Evolutionary conservation across 2,329 filamentous ascomycete genomes (phyloP), one percentile per base, ranked within the genome.

Genomic region (Tolypocladium inflatum): DNA sequence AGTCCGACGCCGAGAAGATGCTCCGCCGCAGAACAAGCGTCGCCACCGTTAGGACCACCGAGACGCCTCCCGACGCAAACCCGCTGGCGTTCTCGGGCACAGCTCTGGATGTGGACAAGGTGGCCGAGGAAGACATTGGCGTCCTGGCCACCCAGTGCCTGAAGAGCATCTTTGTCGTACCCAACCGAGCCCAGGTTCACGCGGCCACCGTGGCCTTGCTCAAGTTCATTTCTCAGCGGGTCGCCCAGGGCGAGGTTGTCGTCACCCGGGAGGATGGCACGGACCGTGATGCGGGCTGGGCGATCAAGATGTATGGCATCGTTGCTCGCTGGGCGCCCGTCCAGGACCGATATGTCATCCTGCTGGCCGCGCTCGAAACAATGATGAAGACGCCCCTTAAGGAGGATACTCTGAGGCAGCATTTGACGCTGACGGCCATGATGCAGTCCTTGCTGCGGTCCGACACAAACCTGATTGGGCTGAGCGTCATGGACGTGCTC

Each of bases 401-500:
- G 7, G 89, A 92, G 66, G 84, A 87, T 11, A 85, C 85, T 48
- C 72, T 97, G 39, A 80, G 84, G 51, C 85, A 89, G 57, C 89
- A 96, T 66, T 77, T 91, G 57, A 83, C 88, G 5, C 78, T 96
- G 60, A 83, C 89, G 1, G 86, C 86, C 50, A 85, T 97, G 73
- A 85, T 97, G 59, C 86, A 90, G 60, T 90, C 89, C 61, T 79
- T 97, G 11, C 78, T 99, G 53, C 87, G 88, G 55, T 97, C 93
- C 0, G 86, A 93, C 48, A 86, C 96, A 68, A 97, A 97, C 72
- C 80, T 97, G 68, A 97, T 99, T 61, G 94, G 94, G 1, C 78
- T 99, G 52, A 97, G 92, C 69, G 89, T 97, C 56, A 97, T 97
- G 86, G 94, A 99, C 70, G 87, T 97, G 21, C 78, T 97, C 35